Evolutionary conservation across 345 rosid genomes (phyloP).

Genomic region (Nasturtium officinale): DNA sequence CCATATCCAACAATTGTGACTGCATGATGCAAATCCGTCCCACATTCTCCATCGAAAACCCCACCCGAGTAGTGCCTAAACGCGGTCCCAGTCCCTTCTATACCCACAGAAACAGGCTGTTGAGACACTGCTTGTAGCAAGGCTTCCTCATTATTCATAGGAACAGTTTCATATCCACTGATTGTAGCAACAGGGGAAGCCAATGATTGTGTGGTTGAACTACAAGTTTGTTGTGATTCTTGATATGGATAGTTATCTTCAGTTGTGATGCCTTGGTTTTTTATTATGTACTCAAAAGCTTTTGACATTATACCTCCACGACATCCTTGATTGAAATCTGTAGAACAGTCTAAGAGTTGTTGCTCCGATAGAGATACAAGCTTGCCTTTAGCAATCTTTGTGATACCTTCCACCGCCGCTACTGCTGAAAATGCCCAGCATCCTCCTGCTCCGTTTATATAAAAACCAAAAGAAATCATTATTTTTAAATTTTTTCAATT

Average conservation of each 20-base stretch:
- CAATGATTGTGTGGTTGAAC: slow-evolving; percentile 35
- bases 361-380: slow-evolving; percentile 58
- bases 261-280: slow-evolving; percentile 45
- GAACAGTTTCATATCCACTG: slow-evolving; percentile 32
- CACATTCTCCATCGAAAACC: slow-evolving; percentile 45
- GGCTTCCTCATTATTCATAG: slow-evolving; percentile 21
- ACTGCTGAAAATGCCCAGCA: slow-evolving; percentile 68
- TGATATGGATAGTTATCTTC: slow-evolving; percentile 47
- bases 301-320: slow-evolving; percentile 40
- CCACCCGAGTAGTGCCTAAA: slow-evolving; percentile 49
- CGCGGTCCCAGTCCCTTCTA: slow-evolving; percentile 35
- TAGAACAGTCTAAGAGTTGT: slow-evolving; percentile 59
- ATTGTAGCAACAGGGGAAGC: slow-evolving; percentile 25
- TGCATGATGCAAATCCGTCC: slow-evolving; percentile 46
- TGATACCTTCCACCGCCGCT: slow-evolving; percentile 52
- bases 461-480: too few species aligned
- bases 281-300: slow-evolving; percentile 45
- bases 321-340: slow-evolving; percentile 50
- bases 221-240: slow-evolving; percentile 43
- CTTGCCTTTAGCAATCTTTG: slow-evolving; percentile 44
- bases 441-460: slow-evolving; percentile 42
- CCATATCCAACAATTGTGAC: slow-evolving; percentile 57
- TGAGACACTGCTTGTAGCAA: slow-evolving; percentile 27
- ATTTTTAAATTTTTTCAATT: too few species aligned
- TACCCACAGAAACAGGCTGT: slow-evolving; percentile 55